These are phyloP conservation scores for Hordeum marinum DNA, from an alignment of 176 grass and related monocot species.

Conservation along the genomic window DNA sequence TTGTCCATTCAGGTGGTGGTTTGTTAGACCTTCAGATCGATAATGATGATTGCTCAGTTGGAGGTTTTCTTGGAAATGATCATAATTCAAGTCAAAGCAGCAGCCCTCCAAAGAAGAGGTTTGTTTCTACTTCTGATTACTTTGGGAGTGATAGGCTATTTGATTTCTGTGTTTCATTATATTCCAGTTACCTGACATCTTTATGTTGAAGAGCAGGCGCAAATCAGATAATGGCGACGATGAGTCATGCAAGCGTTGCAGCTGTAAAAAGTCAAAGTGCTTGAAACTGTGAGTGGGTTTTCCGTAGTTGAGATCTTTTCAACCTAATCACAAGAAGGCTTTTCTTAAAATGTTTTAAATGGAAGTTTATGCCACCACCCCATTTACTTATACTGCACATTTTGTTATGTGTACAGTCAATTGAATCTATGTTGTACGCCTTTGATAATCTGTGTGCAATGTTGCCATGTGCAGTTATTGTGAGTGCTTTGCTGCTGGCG, in stretches of 20 bases:
- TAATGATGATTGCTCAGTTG: constrained; percentile 44
- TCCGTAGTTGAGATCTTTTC: background rate
- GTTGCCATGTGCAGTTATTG: constrained; percentile 70
- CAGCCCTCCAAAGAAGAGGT: constrained; percentile 97
- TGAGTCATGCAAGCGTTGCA: constrained; percentile 94
- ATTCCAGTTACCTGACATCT: background rate
- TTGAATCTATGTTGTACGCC: background rate
- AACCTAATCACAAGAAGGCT: background rate
- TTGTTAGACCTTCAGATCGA: constrained; percentile 31
- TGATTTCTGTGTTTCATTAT: background rate
- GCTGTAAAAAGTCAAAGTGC: constrained; percentile 99
- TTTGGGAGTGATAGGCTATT: background rate
- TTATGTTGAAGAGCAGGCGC: constrained; percentile 46
- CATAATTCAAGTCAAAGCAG: constrained; percentile 51
- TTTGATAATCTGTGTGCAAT: constrained; percentile 3
- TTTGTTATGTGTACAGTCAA: background rate
- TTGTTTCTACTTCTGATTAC: background rate
- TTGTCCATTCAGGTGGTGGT: constrained; percentile 1
- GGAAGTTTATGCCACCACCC: background rate
- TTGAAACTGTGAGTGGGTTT: constrained; percentile 79
- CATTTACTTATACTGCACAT: background rate
- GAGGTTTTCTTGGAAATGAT: constrained; percentile 45
- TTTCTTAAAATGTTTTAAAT: background rate
- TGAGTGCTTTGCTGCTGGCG: constrained; percentile 98
- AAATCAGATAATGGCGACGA: constrained; percentile 64